Evolutionary conservation across 805 yeast genomes (phyloP), one percentile per base, ranked within the genome.

Genomic region (Nakazawaea sp.): DNA sequence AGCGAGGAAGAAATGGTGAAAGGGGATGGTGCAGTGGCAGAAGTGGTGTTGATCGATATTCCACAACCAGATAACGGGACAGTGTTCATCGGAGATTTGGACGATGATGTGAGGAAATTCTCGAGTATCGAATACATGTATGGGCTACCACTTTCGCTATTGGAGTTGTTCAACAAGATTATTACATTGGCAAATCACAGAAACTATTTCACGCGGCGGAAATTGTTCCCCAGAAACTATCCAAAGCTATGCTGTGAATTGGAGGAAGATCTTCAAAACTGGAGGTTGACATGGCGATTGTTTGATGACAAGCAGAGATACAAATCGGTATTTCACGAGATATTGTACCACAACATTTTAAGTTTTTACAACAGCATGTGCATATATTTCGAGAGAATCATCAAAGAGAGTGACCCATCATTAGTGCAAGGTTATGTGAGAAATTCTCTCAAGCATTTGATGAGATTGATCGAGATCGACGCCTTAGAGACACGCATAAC

Each of bases 201-300:
- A 45, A 64, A 69, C 41, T 65, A 68, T 42, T 74, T 74, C 47
- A 35, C 53, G 11, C 40, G 66, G 10, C 56, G 54, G 20, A 61
- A 63, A 18, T 59, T 64, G 24, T 62, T 59, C 30, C 79, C 80
- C 0, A 54, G 79, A 29, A 74, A 73, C 45, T 75, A 72, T 48
- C 78, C 79, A 4, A 61, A 63, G 36, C 57, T 72, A 3, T 73
- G 79, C 45, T 72, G 78, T 36, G 78, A 73, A 36, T 47, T 68
- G 3, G 78, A 73, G 43, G 78, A 73, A 38, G 66, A 62, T 26
- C 50, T 75, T 16, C 40, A 64, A 31, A 59, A 53, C 34, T 75
- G 79, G 79, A 58, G 54, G 31, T 48, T 63, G 13, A 65, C 61
- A 16, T 71, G 77, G 78, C 50, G 53, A 27, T 48, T 72, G 13